Conservation (phyloP, 2,329 filamentous ascomycete genomes). For the Trichoderma sp. region DNA sequence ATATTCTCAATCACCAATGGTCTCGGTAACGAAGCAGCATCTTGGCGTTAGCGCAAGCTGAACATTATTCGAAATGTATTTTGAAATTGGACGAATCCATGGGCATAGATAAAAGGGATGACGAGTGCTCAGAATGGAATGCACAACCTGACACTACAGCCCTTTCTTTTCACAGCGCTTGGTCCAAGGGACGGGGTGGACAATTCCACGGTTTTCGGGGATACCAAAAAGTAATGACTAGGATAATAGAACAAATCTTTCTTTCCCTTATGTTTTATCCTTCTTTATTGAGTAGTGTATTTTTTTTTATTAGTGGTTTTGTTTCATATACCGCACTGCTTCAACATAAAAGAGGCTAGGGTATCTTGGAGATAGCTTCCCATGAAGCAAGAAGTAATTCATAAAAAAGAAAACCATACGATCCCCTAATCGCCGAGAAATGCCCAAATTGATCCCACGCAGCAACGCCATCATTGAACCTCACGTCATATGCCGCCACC, state of each 20-base stretch:
- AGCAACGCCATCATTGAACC: slow-evolving; percentile 20
- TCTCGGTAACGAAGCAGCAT: neutral
- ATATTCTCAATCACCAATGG: neutral
- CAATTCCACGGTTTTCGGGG: neutral
- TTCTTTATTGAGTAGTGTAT: neutral
- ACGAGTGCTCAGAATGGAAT: neutral
- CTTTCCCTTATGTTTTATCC: neutral
- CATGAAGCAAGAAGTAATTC: slow-evolving; percentile 8
- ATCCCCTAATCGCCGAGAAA: slow-evolving; percentile 13
- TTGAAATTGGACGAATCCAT: slow-evolving; percentile 6
- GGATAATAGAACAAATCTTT: slow-evolving; percentile 11
- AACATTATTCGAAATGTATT: neutral
- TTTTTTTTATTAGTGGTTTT: neutral
- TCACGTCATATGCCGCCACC: slow-evolving; percentile 10
- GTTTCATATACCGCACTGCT: slow-evolving; percentile 14
- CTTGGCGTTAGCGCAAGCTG: slow-evolving; percentile 4
- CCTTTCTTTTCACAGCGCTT: neutral
- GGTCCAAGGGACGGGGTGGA: neutral
- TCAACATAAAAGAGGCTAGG: slow-evolving; percentile 1
- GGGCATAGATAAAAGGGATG: neutral
- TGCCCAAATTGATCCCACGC: slow-evolving; percentile 8
- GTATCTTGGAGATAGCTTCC: slow-evolving; percentile 20
- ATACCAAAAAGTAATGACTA: slow-evolving; percentile 20
- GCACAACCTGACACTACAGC: neutral
- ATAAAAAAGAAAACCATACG: neutral